Evolutionary conservation across 140 eudicot genomes (phyloP), one percentile per base, ranked within the genome.

Genomic region (Bidens hawaiensis): DNA sequence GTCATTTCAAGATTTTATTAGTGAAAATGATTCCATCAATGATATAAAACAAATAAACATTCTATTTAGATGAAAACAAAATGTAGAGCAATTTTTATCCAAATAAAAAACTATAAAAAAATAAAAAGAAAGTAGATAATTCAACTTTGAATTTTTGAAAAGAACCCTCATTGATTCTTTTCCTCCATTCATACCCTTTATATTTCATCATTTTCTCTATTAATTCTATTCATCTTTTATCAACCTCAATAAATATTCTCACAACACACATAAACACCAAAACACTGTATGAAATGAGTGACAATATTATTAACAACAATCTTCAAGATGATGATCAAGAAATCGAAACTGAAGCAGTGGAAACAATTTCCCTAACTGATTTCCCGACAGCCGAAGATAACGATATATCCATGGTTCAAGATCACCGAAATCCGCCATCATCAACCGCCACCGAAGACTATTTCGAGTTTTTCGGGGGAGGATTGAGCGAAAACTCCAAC

Each of bases 341-440:
- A n/a, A n/a, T n/a, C n/a, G n/a, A n/a, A n/a, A 0, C 60, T 41
- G 55, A 63, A 25, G 71, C 38, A 14, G 23, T 31, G 4, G 80
- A 76, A 19, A 76, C 81, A 15, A 60, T 76, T 47, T 76, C 81
- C 1, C 72, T 76, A 31, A 69, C 68, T 2, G 76, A 76, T 19
- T 69, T 76, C 67, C 76, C 81, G 16, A 16, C 64, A 34, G 13
- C 81, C 47, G 50, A 70, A 41, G 23, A 65, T 46, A 34, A 54
- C 9, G 18, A n/a, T 1, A 16, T 8, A 22, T 12, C 55, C 11
- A 28, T 42, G 22, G 7, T 57, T 5, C 71, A 54, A 56, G 30
- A 36, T 23, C 65, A 49, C 25, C 65, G 40, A 40, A 52, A 40
- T 41, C 40, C 52, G 0, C 48, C 75, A 51, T 52, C 76, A 19